These are phyloP conservation scores for Kluyveromyces marxianus DNA, from an alignment of 1,139 yeast genomes.

Conservation along the genomic window DNA sequence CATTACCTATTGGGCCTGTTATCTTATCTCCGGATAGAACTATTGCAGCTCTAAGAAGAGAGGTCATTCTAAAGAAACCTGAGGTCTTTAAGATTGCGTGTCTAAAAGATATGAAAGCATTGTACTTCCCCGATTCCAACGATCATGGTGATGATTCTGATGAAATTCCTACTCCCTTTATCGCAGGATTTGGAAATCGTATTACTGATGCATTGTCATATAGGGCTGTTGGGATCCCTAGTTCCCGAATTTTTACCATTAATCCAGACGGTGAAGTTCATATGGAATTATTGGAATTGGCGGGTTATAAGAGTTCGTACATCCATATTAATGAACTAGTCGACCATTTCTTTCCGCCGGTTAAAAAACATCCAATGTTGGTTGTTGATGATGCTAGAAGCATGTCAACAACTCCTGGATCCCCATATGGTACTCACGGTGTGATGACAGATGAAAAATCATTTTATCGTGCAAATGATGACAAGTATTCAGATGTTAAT, in stretches of 20 bases:
- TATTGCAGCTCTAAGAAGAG: conserved; percentile 88
- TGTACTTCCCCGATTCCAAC: conserved; percentile 36
- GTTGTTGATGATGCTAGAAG: conserved; percentile 31
- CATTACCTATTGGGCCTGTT: conserved; percentile 87
- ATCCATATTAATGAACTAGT: conserved; percentile 88
- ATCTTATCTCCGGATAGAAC: conserved; percentile 94
- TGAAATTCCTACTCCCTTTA: conserved; percentile 38
- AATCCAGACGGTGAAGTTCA: conserved; percentile 97
- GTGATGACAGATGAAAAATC: conserved; percentile 30
- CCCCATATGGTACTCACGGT: conserved; percentile 22
- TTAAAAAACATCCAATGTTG: conserved; percentile 30
- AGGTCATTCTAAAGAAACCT: conserved; percentile 88
- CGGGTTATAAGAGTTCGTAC: conserved; percentile 86
- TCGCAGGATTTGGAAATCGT: conserved; percentile 96
- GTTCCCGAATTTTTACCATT: conserved; percentile 90
- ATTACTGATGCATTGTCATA: conserved; percentile 96
- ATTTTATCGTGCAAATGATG: conserved; percentile 38
- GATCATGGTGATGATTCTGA: conserved; percentile 5
- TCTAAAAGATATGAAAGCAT: conserved; percentile 70
- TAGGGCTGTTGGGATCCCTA: conserved; percentile 88
- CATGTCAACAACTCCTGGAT: conserved; percentile 26
- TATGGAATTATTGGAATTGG: conserved; percentile 89
- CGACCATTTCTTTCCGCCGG: conserved; percentile 96
- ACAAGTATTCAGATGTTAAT: conserved; percentile 75
- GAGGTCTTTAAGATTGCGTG: conserved; percentile 99